Base-by-base conservation (phyloP, 257 asterid genomes). In the Solanum pinnatisectum region DNA sequence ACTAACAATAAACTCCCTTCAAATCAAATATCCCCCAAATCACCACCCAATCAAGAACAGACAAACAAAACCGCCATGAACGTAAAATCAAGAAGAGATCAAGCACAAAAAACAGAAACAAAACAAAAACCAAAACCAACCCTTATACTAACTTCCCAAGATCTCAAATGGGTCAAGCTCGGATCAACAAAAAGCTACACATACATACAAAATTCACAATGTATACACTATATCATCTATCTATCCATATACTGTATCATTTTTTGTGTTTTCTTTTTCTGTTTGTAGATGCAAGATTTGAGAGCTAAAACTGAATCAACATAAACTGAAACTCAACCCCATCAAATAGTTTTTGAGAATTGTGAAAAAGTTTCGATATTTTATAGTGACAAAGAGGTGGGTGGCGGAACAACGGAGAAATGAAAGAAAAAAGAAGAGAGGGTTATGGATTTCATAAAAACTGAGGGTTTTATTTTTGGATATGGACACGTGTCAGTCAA, bases 221-320 rank as follows among this genome's bases (percentile, higher is more conserved):
- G 76, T 37, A 56, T 46, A 84, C 78, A 4, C 36, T 81, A 71
- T 74, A 15, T 22, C 67, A 59, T 59, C 67, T 20, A 59, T 59
- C 67, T 59, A 70, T 78, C 59, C 15, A 27, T 20, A 32, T 10
- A 49, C 60, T 44, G 33, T 33, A 72, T 72, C 27, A 40, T 4
- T 44, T 42, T 32, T 11, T 25, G 10, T 79, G 67, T 16, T 11
- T 13, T 36, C 96, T 94, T 86, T 93, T 93, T 20, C 35, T 95
- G 94, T 87, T 92, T 94, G 79, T 95, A 93, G 83, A 91, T 67
- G 72, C 93, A 68, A 94, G 92, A 95, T 96, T 88, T 92, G 76
- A 90, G 96, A 94, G 40, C 96, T 96, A 42, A 90, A 91, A 86
- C 8, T 94, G 94, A 88, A 94, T 93, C 83, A 94, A 93, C 83